A percentile compares a stretch with the other conserved stretches of the same genome.
Evolutionary conservation across 495 filamentous ascomycete species (phyloP).

Genomic region (Hypoxylon cercidicola): DNA sequence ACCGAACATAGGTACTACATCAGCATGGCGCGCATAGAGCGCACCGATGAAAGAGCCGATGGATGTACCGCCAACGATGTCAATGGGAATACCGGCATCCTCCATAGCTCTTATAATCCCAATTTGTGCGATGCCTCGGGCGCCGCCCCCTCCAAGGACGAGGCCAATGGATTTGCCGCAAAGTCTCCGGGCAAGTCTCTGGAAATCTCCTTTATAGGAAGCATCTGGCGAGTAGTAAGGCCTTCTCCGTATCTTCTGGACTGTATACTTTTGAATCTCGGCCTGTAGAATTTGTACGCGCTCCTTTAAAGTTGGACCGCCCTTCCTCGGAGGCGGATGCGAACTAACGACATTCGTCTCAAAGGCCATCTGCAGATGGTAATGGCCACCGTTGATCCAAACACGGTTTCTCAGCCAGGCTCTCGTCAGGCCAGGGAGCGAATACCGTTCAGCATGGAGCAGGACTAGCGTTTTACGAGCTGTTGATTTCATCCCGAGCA

Average conservation of each 20-base stretch:
- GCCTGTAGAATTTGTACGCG: constrained; percentile 94
- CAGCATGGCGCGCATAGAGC: constrained; percentile 93
- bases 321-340: constrained; percentile 78
- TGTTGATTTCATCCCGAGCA: constrained; percentile 97
- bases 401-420: constrained; percentile 92
- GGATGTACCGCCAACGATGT: constrained; percentile 95
- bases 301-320: constrained; percentile 88
- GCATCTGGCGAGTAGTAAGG: constrained; percentile 91
- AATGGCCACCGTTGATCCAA: constrained; percentile 99
- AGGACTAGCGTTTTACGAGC: constrained; percentile 93
- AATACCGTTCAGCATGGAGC: constrained; percentile 92
- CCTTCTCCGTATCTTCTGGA: constrained; percentile 81
- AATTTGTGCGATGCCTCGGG: constrained; percentile 88
- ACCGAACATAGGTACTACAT: constrained; percentile 96
- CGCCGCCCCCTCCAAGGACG: constrained; percentile 93
- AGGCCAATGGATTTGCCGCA: constrained; percentile 95
- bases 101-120: constrained; percentile 95
- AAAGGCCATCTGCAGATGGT: constrained; percentile 97
- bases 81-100: constrained; percentile 95
- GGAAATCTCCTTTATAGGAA: constrained; percentile 95
- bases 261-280: constrained; percentile 97
- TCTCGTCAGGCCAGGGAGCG: constrained; percentile 81
- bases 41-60: constrained; percentile 98
- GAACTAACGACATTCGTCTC: constrained; percentile 79
- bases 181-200: constrained; percentile 87